Base-by-base conservation (phyloP, 2,329 filamentous ascomycete species). In the Pseudocercospora eumusae region DNA sequence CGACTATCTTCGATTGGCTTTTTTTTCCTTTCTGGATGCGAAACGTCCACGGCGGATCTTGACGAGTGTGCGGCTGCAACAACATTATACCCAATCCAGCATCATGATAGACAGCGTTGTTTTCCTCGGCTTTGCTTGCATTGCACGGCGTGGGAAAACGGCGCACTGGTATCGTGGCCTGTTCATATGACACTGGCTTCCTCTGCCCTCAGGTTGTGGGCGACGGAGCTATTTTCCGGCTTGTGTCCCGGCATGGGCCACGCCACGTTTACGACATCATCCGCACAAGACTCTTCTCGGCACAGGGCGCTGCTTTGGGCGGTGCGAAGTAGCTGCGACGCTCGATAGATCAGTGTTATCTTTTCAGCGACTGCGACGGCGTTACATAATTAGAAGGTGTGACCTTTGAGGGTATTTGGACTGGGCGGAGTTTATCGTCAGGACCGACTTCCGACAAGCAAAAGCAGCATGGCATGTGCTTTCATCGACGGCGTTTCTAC, bases 31-130 rank as follows among this genome's bases (percentile, higher is more conserved):
- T 62, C 49, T 52, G 61, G 57, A 60, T 53, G 54, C 57, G 57
- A 47, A 61, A 28, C 45, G 57, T 66, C 60, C 63, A 57, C 53
- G 49, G 59, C 64, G 64, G 67, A 69, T 69, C 67, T 63, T 60
- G 58, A 62, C 59, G 67, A 69, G 67, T 62, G 60, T 64, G 67
- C 63, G 59, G 54, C 52, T 54, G 52, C 55, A 45, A 60, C 57
- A 57, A 64, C 61, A 67, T 67, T 65, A 69, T 69, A 69, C 67
- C 66, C 66, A 63, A 60, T 54, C 60, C 63, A 66, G 65, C 67
- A 69, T 69, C 67, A 69, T 69, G 64, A 69, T 69, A 68, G 65
- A 68, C 62, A 62, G 67, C 67, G 67, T 69, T 68, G 61, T 63
- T 65, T 66, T 64, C 57, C 63, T 62, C 63, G 59, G 60, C 66